Evolutionary conservation across 768 basidiomycete species (phyloP).

Genomic region (Pulveroboletus ravenelii): DNA sequence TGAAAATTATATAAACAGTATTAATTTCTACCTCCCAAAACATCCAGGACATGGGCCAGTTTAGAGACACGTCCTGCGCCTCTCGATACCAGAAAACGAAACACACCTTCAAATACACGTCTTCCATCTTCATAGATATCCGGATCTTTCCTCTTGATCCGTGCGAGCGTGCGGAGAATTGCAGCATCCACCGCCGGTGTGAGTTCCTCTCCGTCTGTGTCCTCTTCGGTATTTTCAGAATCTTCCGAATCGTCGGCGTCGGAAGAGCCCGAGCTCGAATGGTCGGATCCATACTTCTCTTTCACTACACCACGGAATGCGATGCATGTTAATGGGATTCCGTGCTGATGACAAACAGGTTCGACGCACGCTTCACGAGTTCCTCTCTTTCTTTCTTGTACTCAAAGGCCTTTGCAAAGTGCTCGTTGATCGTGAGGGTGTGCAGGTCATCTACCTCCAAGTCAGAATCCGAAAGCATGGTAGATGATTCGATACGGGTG

Average conservation of each 20-base stretch:
- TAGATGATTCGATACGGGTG: background rate
- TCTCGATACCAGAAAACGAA: background rate
- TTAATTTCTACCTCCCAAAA: background rate
- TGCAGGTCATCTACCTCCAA: conserved; percentile 40
- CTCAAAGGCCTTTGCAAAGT: conserved; percentile 78
- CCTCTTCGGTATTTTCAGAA: conserved; percentile 80
- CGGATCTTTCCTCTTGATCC: conserved; percentile 79
- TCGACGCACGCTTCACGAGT: conserved; percentile 61
- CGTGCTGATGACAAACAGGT: background rate
- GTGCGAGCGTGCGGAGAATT: conserved; percentile 83
- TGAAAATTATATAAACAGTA: background rate
- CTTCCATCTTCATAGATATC: conserved; percentile 71
- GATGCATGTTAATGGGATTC: background rate
- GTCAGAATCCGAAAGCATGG: conserved; percentile 50
- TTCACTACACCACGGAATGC: conserved; percentile 47
- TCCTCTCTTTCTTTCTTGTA: conserved; percentile 84
- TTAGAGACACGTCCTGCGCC: background rate
- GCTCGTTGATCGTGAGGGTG: conserved; percentile 64
- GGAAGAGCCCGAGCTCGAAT: conserved; percentile 31
- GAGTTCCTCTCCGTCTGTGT: conserved; percentile 92
- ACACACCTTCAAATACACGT: conserved; percentile 75
- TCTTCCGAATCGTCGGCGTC: conserved; percentile 40
- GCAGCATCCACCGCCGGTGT: conserved; percentile 93
- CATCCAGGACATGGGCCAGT: background rate
- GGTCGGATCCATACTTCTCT: conserved; percentile 81